These are phyloP conservation scores for Penicillium sp. DNA, from an alignment of 2,329 filamentous ascomycete genomes.

Conservation along the genomic window DNA sequence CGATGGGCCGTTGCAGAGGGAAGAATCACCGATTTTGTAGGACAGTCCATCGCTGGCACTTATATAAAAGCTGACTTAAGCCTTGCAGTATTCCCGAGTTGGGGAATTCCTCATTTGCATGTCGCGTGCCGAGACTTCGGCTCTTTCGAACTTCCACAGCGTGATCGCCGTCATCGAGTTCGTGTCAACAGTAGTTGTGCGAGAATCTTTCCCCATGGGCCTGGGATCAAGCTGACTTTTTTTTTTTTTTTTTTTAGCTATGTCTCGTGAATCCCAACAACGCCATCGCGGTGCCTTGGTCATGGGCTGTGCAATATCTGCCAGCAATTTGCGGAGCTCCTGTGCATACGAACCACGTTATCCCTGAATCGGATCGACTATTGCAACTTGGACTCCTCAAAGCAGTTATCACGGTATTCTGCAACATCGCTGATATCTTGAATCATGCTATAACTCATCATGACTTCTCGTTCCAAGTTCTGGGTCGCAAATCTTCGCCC, in stretches of 20 bases:
- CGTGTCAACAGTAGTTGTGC: slow-evolving; percentile 9
- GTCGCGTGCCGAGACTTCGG: background rate
- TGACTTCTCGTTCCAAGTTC: slow-evolving; percentile 1
- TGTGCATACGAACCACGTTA: background rate
- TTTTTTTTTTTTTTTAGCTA: background rate
- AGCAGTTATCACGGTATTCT: slow-evolving; percentile 1
- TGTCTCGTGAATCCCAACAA: slow-evolving; percentile 9
- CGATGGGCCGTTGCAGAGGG: background rate
- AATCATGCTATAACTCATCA: background rate
- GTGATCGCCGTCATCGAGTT: slow-evolving; percentile 15
- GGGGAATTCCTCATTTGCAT: slow-evolving; percentile 2
- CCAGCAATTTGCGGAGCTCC: slow-evolving; percentile 6
- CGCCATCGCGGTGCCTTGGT: slow-evolving; percentile 12
- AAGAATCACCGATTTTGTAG: slow-evolving; percentile 1
- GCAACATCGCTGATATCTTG: slow-evolving; percentile 3
- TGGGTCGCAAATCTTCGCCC: background rate
- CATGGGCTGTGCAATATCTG: slow-evolving; percentile 14
- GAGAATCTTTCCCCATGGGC: background rate
- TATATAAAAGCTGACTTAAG: background rate
- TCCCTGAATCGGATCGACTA: background rate
- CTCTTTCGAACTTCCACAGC: slow-evolving; percentile 5
- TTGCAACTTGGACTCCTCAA: background rate
- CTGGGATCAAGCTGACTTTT: background rate
- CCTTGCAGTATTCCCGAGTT: background rate
- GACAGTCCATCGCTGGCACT: background rate